Percentiles rank a stretch among this genome's conserved stretches.
phyloP scores from a whole-genome alignment of 306 rosid genomes.

The Cercis canadensis region DNA sequence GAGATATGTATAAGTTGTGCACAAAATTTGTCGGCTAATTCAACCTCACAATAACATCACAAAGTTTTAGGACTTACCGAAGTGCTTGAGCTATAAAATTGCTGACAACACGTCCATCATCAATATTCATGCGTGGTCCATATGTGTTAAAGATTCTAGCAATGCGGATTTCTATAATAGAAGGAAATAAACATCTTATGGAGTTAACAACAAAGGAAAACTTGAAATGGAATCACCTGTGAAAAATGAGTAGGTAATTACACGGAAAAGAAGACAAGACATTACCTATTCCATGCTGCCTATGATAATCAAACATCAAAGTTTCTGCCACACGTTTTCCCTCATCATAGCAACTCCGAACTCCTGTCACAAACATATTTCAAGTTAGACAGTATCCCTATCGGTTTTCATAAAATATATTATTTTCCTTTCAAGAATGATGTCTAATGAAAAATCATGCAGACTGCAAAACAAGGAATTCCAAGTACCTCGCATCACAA shows the following conservation, averaged over 20 bases:
- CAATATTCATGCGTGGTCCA: constrained; percentile 84
- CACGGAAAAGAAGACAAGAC: constrained; percentile 5
- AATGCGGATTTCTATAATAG: constrained; percentile 61
- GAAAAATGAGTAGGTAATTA: not conserved
- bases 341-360: constrained; percentile 82
- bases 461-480: not conserved
- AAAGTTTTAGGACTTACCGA: constrained; percentile 50
- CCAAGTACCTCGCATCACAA: not conserved
- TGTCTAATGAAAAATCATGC: constrained; percentile 7
- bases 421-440: not conserved
- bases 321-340: constrained; percentile 85
- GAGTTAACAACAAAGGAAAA: not conserved
- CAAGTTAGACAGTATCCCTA: not conserved
- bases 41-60: not conserved
- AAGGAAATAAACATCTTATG: not conserved
- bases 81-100: constrained; percentile 80
- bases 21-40: not conserved
- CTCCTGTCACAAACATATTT: constrained; percentile 49
- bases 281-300: constrained; percentile 78
- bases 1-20: not conserved
- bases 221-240: not conserved
- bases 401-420: not conserved
- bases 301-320: constrained; percentile 77
- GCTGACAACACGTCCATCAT: constrained; percentile 78
- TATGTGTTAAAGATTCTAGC: constrained; percentile 81